Conservation (phyloP, 306 rosid genomes). For the Malus asiatica region DNA sequence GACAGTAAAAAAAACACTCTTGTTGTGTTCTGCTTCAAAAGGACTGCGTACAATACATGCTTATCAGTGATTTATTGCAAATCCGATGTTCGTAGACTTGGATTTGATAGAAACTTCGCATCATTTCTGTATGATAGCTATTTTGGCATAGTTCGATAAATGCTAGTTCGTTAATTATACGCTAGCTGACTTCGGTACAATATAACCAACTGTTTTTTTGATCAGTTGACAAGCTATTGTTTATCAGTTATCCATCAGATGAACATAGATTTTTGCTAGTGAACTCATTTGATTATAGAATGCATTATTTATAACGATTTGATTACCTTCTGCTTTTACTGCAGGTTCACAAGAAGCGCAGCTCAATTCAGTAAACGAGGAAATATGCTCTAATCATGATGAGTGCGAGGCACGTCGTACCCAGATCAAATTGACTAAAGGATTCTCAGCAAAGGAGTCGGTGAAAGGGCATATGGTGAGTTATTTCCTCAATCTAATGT, state of each 20-base stretch:
- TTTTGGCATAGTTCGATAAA: background rate
- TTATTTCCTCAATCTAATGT: constrained; percentile 23
- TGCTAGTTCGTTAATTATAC: background rate
- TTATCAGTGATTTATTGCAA: background rate
- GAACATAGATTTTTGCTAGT: background rate
- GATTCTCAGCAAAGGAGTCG: constrained; percentile 88
- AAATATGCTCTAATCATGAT: constrained; percentile 71
- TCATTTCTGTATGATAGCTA: background rate
- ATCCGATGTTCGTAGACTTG: background rate
- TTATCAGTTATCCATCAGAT: background rate
- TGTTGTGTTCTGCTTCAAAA: too few species aligned
- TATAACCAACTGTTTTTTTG: background rate
- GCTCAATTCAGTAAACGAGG: constrained; percentile 29
- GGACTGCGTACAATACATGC: too few species aligned
- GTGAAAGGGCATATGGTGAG: constrained; percentile 93
- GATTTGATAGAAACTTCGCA: background rate
- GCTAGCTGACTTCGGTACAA: background rate
- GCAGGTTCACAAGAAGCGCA: constrained; percentile 86
- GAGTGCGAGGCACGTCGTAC: constrained; percentile 79
- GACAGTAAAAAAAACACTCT: too few species aligned
- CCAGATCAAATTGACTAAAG: constrained; percentile 82
- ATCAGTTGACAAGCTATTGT: background rate
- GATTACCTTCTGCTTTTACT: background rate
- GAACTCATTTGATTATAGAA: background rate
- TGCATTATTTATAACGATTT: background rate